Percentiles rank a stretch among this genome's conserved stretches.
phyloP scores from a whole-genome alignment of 1,284 basidiomycete species.

The Naganishia albida region DNA sequence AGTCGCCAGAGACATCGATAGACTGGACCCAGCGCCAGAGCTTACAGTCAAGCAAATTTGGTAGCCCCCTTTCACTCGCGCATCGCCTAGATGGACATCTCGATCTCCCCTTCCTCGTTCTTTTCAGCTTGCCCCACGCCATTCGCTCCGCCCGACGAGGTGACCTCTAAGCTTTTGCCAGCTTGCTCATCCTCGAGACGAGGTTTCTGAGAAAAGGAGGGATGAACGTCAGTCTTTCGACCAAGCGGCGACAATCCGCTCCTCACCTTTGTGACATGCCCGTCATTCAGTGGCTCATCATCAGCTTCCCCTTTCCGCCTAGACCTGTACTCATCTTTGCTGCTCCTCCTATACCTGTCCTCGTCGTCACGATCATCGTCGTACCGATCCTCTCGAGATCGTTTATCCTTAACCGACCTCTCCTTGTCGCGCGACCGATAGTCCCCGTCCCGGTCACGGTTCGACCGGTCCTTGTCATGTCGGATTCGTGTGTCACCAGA shows the following conservation, averaged over 20 bases:
- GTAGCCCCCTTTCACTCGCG: no score
- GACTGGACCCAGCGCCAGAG: neutral
- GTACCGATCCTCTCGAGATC: slow-evolving; percentile 33
- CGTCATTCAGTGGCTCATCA: slow-evolving; percentile 37
- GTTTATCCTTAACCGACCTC: slow-evolving; percentile 31
- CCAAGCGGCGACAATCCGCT: neutral
- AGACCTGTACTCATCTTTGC: slow-evolving; percentile 32
- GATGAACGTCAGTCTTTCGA: neutral
- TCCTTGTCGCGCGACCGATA: slow-evolving; percentile 35
- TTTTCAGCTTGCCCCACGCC: neutral
- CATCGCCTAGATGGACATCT: no score
- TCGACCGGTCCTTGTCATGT: slow-evolving; percentile 47
- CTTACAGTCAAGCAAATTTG: neutral
- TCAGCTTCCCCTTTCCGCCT: slow-evolving; percentile 19
- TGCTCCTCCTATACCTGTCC: slow-evolving; percentile 36
- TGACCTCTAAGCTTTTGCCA: neutral
- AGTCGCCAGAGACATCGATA: neutral
- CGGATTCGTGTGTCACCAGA: slow-evolving; percentile 4
- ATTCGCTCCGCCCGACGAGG: neutral
- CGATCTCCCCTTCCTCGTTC: slow-evolving; percentile 17
- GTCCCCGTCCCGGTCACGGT: slow-evolving; percentile 54
- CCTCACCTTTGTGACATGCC: slow-evolving; percentile 27
- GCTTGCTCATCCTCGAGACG: slow-evolving; percentile 22
- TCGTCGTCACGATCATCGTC: slow-evolving; percentile 34
- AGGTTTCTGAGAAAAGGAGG: slow-evolving; percentile 15